These are phyloP conservation scores for Roridomyces roridus DNA, from an alignment of 768 basidiomycete genomes.

Conservation along the genomic window DNA sequence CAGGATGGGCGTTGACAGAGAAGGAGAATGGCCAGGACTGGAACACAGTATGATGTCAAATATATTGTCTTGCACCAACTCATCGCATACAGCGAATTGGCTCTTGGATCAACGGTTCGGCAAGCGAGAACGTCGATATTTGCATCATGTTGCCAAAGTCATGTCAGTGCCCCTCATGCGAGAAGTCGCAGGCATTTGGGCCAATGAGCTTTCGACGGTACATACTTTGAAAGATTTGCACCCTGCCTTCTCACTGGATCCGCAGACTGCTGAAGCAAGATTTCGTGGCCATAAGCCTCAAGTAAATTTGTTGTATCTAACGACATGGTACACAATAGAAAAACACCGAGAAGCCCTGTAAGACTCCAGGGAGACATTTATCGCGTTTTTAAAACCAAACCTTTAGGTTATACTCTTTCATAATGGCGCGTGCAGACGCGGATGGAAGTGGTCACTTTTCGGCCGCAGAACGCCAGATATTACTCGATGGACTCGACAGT, in stretches of 20 bases:
- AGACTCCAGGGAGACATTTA: background rate
- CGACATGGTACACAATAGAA: slow-evolving; percentile 27
- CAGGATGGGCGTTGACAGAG: slow-evolving; percentile 14
- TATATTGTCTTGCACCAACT: background rate
- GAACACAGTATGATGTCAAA: slow-evolving; percentile 4
- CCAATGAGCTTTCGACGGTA: slow-evolving; percentile 15
- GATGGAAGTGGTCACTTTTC: slow-evolving; percentile 19
- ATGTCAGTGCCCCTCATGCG: slow-evolving; percentile 17
- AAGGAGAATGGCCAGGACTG: slow-evolving; percentile 26
- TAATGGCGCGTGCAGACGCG: slow-evolving; percentile 21
- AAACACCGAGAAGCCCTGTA: slow-evolving; percentile 24
- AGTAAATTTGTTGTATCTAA: slow-evolving; percentile 19
- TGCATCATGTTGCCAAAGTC: slow-evolving; percentile 22
- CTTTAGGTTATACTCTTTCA: slow-evolving; percentile 18
- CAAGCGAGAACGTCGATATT: slow-evolving; percentile 14
- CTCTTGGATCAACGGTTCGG: slow-evolving; percentile 26
- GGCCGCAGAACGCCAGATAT: slow-evolving; percentile 8
- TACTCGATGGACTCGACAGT: slow-evolving; percentile 14
- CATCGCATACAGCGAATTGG: slow-evolving; percentile 18
- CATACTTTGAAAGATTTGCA: background rate
- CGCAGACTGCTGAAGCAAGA: slow-evolving; percentile 19
- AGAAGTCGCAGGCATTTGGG: slow-evolving; percentile 21
- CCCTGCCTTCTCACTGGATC: background rate
- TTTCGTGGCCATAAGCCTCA: slow-evolving; percentile 23
- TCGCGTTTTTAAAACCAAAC: background rate